Base-by-base conservation (phyloP, 2,329 filamentous ascomycete species). In the Sporothrix inflata region DNA sequence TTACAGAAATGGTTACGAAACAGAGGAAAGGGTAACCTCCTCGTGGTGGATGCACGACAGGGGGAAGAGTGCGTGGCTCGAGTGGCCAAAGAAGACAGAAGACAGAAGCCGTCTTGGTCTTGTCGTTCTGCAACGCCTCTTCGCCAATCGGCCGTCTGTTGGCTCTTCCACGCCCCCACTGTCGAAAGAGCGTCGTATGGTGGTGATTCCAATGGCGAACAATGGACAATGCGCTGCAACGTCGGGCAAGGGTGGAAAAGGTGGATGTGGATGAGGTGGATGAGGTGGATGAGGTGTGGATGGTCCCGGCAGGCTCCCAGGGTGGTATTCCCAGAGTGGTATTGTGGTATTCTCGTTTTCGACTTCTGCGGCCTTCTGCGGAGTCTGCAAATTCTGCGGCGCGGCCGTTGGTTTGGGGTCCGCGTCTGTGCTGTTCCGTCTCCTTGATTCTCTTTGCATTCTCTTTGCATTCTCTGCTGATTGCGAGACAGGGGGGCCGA, bases 201-300 rank as follows among this genome's bases (percentile, higher is more conserved):
- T 66, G 42, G 9, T 24, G 42, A 49, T 49, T 66, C 40, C 42
- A 49, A 49, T 45, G 42, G 42, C 60, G 38, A 66, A 34, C 24
- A 66, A 49, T 66, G 16, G 63, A 49, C 16, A 66, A 66, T 66
- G 63, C 42, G 8, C 42, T 66, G 63, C 24, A 66, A 49, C 63
- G 27, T 66, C 63, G 40, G 42, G 21, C 61, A 34, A 30, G 61
- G 40, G 24, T 34, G 61, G 42, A 19, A 61, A 30, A 55, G 51
- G 21, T 27, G 21, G n/a, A n/a, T n/a, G n/a, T n/a, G n/a, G n/a
- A n/a, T n/a, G n/a, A n/a, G n/a, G n/a, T n/a, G n/a, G n/a, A n/a
- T n/a, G n/a, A n/a, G 40, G 24, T 34, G 61, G 42, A 19, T 42
- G 27, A 55, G 51, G 21, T 27, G 21, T 34, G 40, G 40, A 30